Percentiles rank a stretch among this genome's conserved stretches.
Conservation (phyloP, 805 yeast genomes). For the Pichia scutulata region DNA sequence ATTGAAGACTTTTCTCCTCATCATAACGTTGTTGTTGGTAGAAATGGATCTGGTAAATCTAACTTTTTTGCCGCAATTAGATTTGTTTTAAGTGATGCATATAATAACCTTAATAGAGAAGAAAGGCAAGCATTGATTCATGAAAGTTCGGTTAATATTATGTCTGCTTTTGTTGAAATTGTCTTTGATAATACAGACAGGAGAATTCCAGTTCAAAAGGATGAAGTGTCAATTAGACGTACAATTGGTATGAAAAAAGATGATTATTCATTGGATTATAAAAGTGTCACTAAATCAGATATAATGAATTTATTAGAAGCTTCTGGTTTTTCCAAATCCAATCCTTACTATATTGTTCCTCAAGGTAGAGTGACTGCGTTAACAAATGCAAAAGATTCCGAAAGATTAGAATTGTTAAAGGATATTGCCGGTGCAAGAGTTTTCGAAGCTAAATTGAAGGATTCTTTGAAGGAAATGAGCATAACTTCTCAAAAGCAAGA, state of each 20-base stretch:
- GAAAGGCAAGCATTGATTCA: slow-evolving; percentile 83
- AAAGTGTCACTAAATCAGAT: slow-evolving; percentile 71
- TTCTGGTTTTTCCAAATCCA: slow-evolving; percentile 85
- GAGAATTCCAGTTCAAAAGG: slow-evolving; percentile 61
- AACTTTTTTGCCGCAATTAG: slow-evolving; percentile 93
- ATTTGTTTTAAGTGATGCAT: slow-evolving; percentile 86
- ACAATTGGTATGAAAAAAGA: slow-evolving; percentile 92
- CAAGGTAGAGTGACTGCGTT: slow-evolving; percentile 87
- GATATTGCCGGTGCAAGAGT: slow-evolving; percentile 94
- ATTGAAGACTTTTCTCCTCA: slow-evolving; percentile 72
- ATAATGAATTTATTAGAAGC: slow-evolving; percentile 76
- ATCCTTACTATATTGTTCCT: slow-evolving; percentile 94
- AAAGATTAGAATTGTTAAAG: slow-evolving; percentile 68
- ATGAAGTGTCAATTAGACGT: slow-evolving; percentile 69
- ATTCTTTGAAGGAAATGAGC: slow-evolving; percentile 72
- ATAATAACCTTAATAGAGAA: slow-evolving; percentile 73
- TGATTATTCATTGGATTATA: slow-evolving; percentile 79
- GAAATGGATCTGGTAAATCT: slow-evolving; percentile 96
- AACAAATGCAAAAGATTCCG: slow-evolving; percentile 83
- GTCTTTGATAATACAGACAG: slow-evolving; percentile 75
- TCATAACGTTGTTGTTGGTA: slow-evolving; percentile 81
- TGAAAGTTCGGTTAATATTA: slow-evolving; percentile 83
- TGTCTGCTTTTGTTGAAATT: slow-evolving; percentile 90
- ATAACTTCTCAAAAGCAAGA: slow-evolving; percentile 61
- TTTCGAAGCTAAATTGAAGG: slow-evolving; percentile 73